A percentile compares a stretch with the other conserved stretches of the same genome.
These are phyloP conservation scores for Pseudopyricularia cyperi DNA, from an alignment of 2,329 filamentous ascomycete species.

Conservation along the genomic window DNA sequence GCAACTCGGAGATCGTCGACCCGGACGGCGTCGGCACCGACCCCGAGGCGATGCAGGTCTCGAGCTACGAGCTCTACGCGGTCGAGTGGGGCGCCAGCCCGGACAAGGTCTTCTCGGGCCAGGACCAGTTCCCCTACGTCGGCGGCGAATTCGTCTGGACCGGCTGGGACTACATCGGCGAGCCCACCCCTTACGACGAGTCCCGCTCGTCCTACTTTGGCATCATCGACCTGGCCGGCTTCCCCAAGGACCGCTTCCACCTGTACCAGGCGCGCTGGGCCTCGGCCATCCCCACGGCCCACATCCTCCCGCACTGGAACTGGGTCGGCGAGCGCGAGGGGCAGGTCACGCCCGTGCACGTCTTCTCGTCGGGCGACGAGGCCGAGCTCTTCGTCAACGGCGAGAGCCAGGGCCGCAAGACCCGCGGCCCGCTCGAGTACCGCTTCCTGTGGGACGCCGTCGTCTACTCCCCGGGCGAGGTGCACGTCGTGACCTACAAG, in stretches of 20 bases:
- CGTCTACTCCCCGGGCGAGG: constrained; percentile 30
- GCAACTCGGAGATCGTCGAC: constrained; percentile 17
- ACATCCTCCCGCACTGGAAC: constrained; percentile 43
- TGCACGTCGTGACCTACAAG: constrained; percentile 34
- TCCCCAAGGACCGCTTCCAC: constrained; percentile 42
- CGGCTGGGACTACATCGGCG: constrained; percentile 16
- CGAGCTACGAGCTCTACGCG: constrained; percentile 38
- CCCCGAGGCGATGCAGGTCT: constrained; percentile 21
- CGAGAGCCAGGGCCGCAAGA: constrained; percentile 26
- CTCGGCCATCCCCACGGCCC: constrained; percentile 30
- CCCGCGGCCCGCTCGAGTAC: constrained; percentile 22
- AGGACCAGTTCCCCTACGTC: constrained; percentile 34
- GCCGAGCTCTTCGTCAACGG: constrained; percentile 43
- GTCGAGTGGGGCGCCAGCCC: constrained; percentile 31
- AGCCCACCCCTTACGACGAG: constrained; percentile 23
- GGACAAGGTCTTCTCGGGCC: constrained; percentile 37
- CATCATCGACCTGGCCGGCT: constrained; percentile 43
- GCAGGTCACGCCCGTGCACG: constrained; percentile 37
- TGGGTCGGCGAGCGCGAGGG: constrained; percentile 34
- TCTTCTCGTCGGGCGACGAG: constrained; percentile 36
- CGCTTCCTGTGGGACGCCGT: constrained; percentile 41
- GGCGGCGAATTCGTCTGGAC: constrained; percentile 29
- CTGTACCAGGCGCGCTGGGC: constrained; percentile 42
- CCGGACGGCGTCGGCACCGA: constrained; percentile 24
- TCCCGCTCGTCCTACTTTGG: constrained; percentile 40